Percentiles rank a stretch among this genome's conserved stretches.
These are phyloP conservation scores for Pelargonium australe DNA, from an alignment of 441 rosid genomes.

Conservation along the genomic window DNA sequence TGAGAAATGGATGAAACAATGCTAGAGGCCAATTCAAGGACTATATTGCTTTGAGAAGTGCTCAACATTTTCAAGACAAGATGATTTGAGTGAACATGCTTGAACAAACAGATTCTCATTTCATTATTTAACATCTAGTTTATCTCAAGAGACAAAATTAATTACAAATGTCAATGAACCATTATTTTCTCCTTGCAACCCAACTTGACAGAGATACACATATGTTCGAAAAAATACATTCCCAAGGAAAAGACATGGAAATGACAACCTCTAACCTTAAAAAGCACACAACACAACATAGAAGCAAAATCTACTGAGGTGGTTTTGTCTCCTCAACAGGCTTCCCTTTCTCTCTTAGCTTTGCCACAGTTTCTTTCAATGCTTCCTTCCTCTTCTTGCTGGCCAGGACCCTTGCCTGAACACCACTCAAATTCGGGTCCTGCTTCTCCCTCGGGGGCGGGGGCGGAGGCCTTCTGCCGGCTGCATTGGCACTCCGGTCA, in stretches of 20 bases:
- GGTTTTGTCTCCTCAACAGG: slow-evolving; percentile 8
- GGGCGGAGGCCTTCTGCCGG: slow-evolving; percentile 61
- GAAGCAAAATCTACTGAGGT: neutral
- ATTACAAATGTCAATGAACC: neutral
- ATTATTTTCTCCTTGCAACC: neutral
- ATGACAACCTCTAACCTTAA: no score
- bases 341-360: slow-evolving; percentile 66
- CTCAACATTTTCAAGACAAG: no score
- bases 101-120: no score
- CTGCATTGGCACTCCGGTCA: slow-evolving; percentile 40
- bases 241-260: neutral
- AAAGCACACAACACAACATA: neutral
- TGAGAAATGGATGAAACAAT: no score
- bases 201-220: neutral
- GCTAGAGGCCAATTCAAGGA: no score
- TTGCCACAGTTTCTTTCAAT: slow-evolving; percentile 57
- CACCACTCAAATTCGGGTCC: slow-evolving; percentile 67
- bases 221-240: neutral
- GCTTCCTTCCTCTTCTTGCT: slow-evolving; percentile 91
- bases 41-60: no score
- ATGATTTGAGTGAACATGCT: no score
- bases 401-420: slow-evolving; percentile 72
- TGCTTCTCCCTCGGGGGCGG: slow-evolving; percentile 51
- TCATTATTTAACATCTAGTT: neutral
- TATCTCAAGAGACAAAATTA: neutral